Evolutionary conservation across 345 rosid genomes (phyloP), one percentile per base, ranked within the genome.

Genomic region (Tarenaya hassleriana): DNA sequence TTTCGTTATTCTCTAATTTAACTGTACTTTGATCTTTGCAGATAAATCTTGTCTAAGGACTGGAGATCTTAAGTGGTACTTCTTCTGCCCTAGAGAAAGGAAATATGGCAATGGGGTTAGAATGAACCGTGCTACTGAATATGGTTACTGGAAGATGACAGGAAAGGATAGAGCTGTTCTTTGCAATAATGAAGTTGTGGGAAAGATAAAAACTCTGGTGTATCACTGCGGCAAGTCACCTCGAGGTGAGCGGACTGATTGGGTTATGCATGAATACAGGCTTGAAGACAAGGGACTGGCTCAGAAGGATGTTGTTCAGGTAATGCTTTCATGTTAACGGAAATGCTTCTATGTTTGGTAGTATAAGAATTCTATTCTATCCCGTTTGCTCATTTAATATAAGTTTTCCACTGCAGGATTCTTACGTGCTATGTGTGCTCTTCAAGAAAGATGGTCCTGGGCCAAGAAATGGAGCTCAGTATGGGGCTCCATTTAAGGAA

Each of bases 401-500:
- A 10, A 52, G 47, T 48, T 60, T 9, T 55, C 50, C 7, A 4
- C 35, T 67, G 58, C 76, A 87, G 95, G 98, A 92, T 47, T 80
- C 87, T 63, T 92, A 73, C 72, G 96, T 84, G 46, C 83, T 92
- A 41, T 92, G 84, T 63, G 90, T 87, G 64, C 75, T 77, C 29
- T 92, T 24, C 68, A 92, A 87, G 57, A 92, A 92, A 67, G 87
- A 95, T 69, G 98, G 98, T 41, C 83, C 94, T 38, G 96, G 98
- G 53, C 98, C 98, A 11, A 84, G 90, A 68, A 84, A 92, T 50
- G 98, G 98, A 40, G 95, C 84, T 68, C 96, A 92, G 60, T 92
- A 92, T 61, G 96, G 98, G 19, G 98, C 98, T 15, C 95, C 95
- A 5, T 92, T 87, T 64, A 81, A 53, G 54, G 98, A 92, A 58